These are phyloP conservation scores for Trichopus zeylanicus DNA, from an alignment of 116 monocot genomes.

Conservation along the genomic window DNA sequence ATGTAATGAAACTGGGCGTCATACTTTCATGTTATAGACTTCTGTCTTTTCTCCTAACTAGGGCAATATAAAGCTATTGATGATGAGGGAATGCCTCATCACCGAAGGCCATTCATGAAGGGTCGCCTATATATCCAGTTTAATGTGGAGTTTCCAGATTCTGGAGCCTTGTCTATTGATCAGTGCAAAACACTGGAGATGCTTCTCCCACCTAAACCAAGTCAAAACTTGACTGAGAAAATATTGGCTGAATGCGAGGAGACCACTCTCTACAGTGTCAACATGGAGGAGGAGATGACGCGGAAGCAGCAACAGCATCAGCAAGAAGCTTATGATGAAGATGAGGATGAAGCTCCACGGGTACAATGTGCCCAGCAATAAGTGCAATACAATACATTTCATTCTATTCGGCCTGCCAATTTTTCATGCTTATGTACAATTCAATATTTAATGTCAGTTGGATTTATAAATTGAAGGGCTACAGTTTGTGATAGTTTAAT, in stretches of 20 bases:
- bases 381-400: too few relatives aligned
- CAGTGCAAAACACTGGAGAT: slow-evolving; percentile 39
- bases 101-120: slow-evolving; percentile 68
- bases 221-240: slow-evolving; percentile 35
- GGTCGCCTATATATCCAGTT: slow-evolving; percentile 78
- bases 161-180: slow-evolving; percentile 43
- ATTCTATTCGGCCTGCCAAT: too few relatives aligned
- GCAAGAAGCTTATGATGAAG: slow-evolving; percentile 64
- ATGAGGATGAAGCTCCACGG: slow-evolving; percentile 29
- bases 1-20: too few relatives aligned
- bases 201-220: slow-evolving; percentile 32
- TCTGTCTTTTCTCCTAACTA: slow-evolving; percentile 11
- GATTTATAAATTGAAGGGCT: too few relatives aligned
- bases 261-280: slow-evolving; percentile 57
- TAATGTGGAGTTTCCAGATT: slow-evolving; percentile 71
- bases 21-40: too few relatives aligned
- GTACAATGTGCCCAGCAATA: slow-evolving; percentile 76
- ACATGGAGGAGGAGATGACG: slow-evolving; percentile 76
- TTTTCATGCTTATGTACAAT: too few relatives aligned
- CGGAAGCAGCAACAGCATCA: slow-evolving; percentile 52
- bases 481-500: too few relatives aligned
- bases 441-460: too few relatives aligned
- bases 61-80: slow-evolving; percentile 79
- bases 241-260: slow-evolving; percentile 78
- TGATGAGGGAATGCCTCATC: slow-evolving; percentile 86